Base-by-base conservation (phyloP, 805 yeast species). In the Isabelozyma pseudorhagii region DNA sequence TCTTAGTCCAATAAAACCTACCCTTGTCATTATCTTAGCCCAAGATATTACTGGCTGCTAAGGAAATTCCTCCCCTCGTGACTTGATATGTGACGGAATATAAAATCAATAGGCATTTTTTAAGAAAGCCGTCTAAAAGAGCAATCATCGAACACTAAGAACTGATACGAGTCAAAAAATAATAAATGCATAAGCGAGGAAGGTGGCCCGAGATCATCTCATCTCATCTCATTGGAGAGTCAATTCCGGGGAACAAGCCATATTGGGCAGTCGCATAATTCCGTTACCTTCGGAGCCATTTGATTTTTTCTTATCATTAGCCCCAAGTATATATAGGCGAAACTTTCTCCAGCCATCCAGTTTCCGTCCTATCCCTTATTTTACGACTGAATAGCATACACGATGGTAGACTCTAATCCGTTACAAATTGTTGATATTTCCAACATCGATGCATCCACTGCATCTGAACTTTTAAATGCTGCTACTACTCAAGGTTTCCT, bases 401-500 rank as follows among this genome's bases (percentile, higher is more conserved):
- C 36, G 36, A 31, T 31, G 36, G 3, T 8, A 31, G 29, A 36
- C n/a, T 10, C 15, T 8, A 81, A 79, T 54, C 84, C 85, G 1
- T 65, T 83, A 31, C 69, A 81, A 55, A 72, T 82, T 6, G 77
- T 87, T 29, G 90, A 87, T 56, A 75, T 87, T 27, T 68, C 83
- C n/a, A 54, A 62, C 7, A 61, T 74, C 49, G 67, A 71, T 46
- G 62, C 64, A 21, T 49, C 57, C 6, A 75, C 85, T 0, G 86
- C 83, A 0, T 72, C 71, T 7, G 68, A 76, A 49, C 72, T 87
- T 25, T 70, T 84, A 3, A 68, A 73, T 7, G 89, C 89, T 1
- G 86, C 86, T 9, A 67, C 77, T n/a, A 65, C 79, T 2, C 85
- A 83, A 53, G 90, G 90, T 1, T 85, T 85, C 58, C 66, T 85